Percentiles rank a stretch among this genome's conserved stretches.
These are phyloP conservation scores for Epichloe elymi DNA, from an alignment of 2,329 filamentous ascomycete species.

Conservation along the genomic window DNA sequence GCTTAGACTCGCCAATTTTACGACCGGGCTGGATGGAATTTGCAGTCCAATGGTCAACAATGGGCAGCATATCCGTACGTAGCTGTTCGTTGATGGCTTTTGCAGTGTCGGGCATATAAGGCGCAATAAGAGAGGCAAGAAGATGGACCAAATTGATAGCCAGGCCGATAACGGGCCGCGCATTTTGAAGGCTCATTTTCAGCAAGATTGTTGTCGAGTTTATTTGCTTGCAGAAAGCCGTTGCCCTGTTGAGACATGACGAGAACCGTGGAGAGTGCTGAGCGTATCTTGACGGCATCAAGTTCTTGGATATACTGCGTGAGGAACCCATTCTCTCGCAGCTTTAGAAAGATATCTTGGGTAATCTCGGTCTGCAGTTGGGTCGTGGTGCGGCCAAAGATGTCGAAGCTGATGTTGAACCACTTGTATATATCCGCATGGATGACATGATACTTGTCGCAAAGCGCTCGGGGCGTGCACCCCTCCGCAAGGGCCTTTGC, in stretches of 20 bases:
- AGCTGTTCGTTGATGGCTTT: conserved; percentile 60
- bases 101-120: conserved; percentile 61
- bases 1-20: conserved; percentile 58
- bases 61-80: conserved; percentile 36
- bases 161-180: conserved; percentile 42
- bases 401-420: conserved; percentile 81
- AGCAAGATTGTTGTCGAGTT: conserved; percentile 30
- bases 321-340: conserved; percentile 63
- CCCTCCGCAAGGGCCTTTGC: conserved; percentile 75
- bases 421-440: conserved; percentile 78
- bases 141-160: conserved; percentile 65
- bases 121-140: conserved; percentile 57
- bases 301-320: conserved; percentile 5
- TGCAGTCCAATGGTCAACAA: conserved; percentile 48
- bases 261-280: conserved; percentile 1
- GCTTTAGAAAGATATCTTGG: conserved; percentile 67
- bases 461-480: conserved; percentile 61
- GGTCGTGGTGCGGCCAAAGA: conserved; percentile 78
- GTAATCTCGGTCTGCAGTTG: conserved; percentile 72
- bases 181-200: conserved; percentile 30
- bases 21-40: conserved; percentile 52
- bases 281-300: conserved; percentile 3
- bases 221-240: conserved; percentile 32
- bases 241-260: conserved; percentile 30
- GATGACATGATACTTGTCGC: conserved; percentile 72